Percentiles rank a stretch among this genome's conserved stretches.
phyloP scores from a whole-genome alignment of 345 rosid species.

The Schrenkiella parvula region DNA sequence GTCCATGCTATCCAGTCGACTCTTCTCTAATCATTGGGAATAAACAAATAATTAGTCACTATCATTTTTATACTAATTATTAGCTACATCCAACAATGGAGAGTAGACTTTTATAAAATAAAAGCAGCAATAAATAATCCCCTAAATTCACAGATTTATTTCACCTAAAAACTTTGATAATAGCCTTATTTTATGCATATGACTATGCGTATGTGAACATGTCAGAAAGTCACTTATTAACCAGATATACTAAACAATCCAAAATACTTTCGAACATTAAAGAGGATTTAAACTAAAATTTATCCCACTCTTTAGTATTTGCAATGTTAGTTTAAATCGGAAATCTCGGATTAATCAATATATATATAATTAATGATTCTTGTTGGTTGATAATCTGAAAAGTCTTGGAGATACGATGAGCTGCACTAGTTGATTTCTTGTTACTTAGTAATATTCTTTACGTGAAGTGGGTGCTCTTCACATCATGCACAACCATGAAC shows the following conservation, averaged over 20 bases:
- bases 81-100: constrained; percentile 20
- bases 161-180: background rate
- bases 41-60: constrained; percentile 24
- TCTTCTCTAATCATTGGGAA: constrained; percentile 25
- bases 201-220: background rate
- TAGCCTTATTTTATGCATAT: background rate
- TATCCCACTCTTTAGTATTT: too few species aligned
- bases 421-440: constrained; percentile 28
- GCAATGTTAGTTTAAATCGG: background rate
- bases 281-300: too few species aligned
- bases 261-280: too few species aligned
- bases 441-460: constrained; percentile 26
- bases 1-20: constrained; percentile 31
- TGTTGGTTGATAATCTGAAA: background rate
- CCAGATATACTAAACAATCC: background rate
- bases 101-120: constrained; percentile 29
- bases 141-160: background rate
- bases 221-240: constrained; percentile 4
- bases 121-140: background rate
- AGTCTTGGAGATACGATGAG: constrained; percentile 22
- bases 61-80: constrained; percentile 17
- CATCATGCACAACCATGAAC: constrained; percentile 35
- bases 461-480: constrained; percentile 36
- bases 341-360: background rate
- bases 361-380: background rate